Conservation (phyloP, 441 rosid species). For the Biscutella laevigata region DNA sequence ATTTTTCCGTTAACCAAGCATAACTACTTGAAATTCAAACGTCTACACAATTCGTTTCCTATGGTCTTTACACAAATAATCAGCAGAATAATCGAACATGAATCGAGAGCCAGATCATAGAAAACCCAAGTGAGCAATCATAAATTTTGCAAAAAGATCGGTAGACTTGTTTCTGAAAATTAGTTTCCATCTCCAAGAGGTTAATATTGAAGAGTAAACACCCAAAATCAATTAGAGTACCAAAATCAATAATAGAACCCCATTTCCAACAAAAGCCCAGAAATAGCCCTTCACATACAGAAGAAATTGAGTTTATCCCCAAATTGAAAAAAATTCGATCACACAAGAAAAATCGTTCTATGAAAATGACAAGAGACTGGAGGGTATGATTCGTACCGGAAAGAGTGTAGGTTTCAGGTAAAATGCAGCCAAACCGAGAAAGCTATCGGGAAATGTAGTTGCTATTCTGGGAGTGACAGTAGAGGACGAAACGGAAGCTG, state of each 20-base stretch:
- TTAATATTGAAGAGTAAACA: background rate
- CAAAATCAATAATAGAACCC: constrained; percentile 8
- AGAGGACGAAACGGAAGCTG: constrained; percentile 17
- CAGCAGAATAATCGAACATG: background rate
- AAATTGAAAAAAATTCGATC: background rate
- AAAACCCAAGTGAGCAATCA: background rate
- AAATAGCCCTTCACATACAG: background rate
- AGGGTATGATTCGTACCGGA: constrained; percentile 5
- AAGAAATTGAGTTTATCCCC: background rate
- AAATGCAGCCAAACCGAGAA: constrained; percentile 22
- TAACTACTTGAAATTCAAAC: background rate
- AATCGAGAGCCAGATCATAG: background rate
- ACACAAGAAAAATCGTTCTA: background rate
- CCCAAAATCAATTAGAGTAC: background rate
- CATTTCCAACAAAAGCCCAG: constrained; percentile 3
- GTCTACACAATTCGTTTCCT: background rate
- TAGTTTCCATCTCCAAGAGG: background rate
- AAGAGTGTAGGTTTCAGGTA: background rate
- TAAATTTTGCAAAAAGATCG: background rate
- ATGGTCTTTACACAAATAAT: background rate
- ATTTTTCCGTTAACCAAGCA: background rate
- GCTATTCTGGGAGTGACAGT: constrained; percentile 25
- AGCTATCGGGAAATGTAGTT: constrained; percentile 14
- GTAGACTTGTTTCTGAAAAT: constrained; percentile 7
- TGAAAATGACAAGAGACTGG: constrained; percentile 7